These are phyloP conservation scores for Candida maesae DNA, from an alignment of 805 yeast genomes.

Conservation along the genomic window DNA sequence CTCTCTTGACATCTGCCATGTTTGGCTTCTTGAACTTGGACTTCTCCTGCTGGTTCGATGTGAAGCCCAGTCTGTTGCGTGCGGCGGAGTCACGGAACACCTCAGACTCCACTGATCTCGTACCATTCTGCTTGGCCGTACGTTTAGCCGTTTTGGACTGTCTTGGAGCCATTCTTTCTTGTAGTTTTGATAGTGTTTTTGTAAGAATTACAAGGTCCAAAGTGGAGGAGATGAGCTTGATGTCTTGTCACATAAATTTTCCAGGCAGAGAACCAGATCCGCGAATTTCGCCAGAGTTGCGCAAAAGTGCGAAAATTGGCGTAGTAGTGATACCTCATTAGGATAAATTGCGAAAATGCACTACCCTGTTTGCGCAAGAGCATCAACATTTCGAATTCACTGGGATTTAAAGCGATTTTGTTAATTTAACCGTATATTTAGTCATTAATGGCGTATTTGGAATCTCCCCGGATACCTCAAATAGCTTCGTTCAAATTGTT, in stretches of 20 bases:
- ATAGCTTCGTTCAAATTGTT: too few species aligned
- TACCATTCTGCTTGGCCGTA: constrained; percentile 45
- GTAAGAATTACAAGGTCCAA: too few species aligned
- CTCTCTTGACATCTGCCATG: constrained; percentile 57
- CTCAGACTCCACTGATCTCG: constrained; percentile 60
- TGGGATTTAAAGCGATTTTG: too few species aligned
- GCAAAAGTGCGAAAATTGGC: background rate
- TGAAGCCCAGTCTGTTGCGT: constrained; percentile 53
- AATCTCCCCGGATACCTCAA: too few species aligned
- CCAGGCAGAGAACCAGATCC: background rate
- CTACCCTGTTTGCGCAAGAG: too few species aligned
- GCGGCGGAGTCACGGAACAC: constrained; percentile 65
- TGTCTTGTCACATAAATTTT: background rate
- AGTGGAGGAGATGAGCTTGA: background rate
- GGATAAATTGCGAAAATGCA: too few species aligned
- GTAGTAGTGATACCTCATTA: too few species aligned
- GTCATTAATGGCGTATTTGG: too few species aligned
- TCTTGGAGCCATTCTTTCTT: constrained; percentile 47
- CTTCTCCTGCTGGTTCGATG: constrained; percentile 44
- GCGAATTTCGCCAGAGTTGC: background rate
- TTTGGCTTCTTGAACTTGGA: constrained; percentile 46
- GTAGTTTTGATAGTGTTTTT: background rate
- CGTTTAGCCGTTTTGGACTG: constrained; percentile 61
- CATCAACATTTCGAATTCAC: too few species aligned
- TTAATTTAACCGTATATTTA: too few species aligned